A percentile compares a stretch with the other conserved stretches of the same genome.
Conservation (phyloP, 805 yeast genomes). For the Saturnispora hagleri region DNA sequence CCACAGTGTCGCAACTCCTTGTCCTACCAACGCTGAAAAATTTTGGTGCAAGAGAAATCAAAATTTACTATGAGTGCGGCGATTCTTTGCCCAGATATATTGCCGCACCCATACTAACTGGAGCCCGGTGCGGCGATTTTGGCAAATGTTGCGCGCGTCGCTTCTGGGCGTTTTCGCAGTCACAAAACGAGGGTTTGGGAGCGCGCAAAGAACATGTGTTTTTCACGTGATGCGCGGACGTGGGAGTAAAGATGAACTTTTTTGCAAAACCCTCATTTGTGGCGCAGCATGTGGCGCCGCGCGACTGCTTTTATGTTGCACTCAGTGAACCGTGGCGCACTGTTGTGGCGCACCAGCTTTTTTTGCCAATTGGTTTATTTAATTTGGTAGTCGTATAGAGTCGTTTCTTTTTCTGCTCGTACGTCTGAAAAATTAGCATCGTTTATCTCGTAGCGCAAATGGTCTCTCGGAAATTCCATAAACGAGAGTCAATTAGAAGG, state of each 20-base stretch:
- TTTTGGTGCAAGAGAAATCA: neutral
- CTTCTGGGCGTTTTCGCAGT: neutral
- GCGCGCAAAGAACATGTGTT: neutral
- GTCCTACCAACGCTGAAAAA: neutral
- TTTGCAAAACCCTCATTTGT: neutral
- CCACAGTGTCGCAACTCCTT: neutral
- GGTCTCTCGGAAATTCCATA: neutral
- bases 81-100: neutral
- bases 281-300: neutral
- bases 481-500: neutral
- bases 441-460: neutral
- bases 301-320: too few relatives aligned
- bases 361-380: too few relatives aligned
- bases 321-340: neutral
- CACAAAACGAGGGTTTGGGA: neutral
- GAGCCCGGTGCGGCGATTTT: neutral
- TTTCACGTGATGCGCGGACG: neutral
- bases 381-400: slow-evolving; percentile 1
- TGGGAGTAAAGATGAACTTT: too few relatives aligned
- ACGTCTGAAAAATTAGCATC: neutral
- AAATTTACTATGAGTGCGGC: neutral
- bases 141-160: neutral
- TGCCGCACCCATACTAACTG: neutral
- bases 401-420: neutral
- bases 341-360: neutral